Base-by-base conservation (phyloP, 805 yeast genomes). In the Nakazawaea peltata region DNA sequence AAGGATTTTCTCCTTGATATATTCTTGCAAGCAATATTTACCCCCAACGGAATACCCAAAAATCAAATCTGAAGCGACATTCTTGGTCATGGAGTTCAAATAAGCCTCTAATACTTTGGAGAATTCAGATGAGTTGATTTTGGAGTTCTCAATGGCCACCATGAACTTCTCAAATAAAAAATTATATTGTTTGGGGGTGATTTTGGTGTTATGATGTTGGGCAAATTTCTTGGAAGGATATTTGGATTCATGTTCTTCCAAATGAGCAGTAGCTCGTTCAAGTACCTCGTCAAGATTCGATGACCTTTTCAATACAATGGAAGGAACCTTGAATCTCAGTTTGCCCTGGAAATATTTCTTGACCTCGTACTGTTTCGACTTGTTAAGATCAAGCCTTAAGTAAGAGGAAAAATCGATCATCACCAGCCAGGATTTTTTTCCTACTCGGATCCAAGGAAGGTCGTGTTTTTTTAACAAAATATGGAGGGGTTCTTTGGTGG, bases 1-100 rank as follows among this genome's bases (percentile, higher is more conserved):
- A 13, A 58, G 21, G 2, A 58, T 28, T 5, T 40, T 42, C 13
- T 42, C 39, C 16, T 43, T 46, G 11, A 56, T 46, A 44, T 51
- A 57, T 4, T 45, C 28, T 32, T 53, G 49, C 2, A 57, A 23
- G 3, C 55, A 41, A 26, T 46, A 41, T 2, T 46, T 41, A 7
- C 57, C 50, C 1, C 57, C 49, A 8, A 54, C 47, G 1, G 55
- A 49, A 33, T 47, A 54, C 1, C 49, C 57, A 36, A 52, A 57
- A 5, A 57, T 57, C 35, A 57, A 31, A 18, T 48, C 41, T 10
- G 54, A 45, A 3, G 62, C 64, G 6, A 38, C 43, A 11, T 42
- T 33, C 30, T 48, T 54, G 5, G 50, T 40, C 37, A 56, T 25
- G 3, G 24, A 16, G 2, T 22, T 13, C 5, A 57, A 27, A 26